Evolutionary conservation across 495 filamentous ascomycete genomes (phyloP).

Genomic region (Annulohypoxylon stygium): DNA sequence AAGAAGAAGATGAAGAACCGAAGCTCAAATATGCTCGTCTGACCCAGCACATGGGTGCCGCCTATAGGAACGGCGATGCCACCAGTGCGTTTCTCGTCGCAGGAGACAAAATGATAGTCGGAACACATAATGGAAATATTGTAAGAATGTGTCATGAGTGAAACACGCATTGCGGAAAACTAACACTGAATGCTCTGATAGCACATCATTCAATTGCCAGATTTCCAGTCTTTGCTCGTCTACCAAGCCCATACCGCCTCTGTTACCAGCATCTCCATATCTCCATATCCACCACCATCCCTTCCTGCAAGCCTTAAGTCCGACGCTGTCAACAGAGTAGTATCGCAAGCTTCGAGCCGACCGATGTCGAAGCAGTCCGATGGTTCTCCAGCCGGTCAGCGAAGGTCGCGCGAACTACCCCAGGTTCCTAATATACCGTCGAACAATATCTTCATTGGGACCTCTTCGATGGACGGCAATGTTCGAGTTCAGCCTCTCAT

Average conservation of each 20-base stretch:
- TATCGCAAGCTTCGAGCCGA: slow-evolving; percentile 58
- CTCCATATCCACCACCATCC: slow-evolving; percentile 82
- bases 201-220: slow-evolving; percentile 88
- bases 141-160: slow-evolving; percentile 67
- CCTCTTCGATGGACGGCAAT: slow-evolving; percentile 94
- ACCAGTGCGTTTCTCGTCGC: slow-evolving; percentile 90
- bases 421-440: slow-evolving; percentile 76
- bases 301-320: slow-evolving; percentile 67
- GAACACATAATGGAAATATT: slow-evolving; percentile 97
- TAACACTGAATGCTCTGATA: slow-evolving; percentile 51
- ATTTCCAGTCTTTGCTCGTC: slow-evolving; percentile 79
- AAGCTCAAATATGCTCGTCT: slow-evolving; percentile 90
- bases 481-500: slow-evolving; percentile 88
- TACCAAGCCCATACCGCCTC: slow-evolving; percentile 95
- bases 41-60: slow-evolving; percentile 79
- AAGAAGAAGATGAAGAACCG: slow-evolving; percentile 95
- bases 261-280: slow-evolving; percentile 89
- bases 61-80: slow-evolving; percentile 95
- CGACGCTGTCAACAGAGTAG: slow-evolving; percentile 63
- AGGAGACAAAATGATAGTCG: slow-evolving; percentile 97
- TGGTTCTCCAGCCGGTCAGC: slow-evolving; percentile 63
- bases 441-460: slow-evolving; percentile 91
- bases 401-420: slow-evolving; percentile 61
- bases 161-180: not conserved
- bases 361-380: slow-evolving; percentile 64